phyloP scores from a whole-genome alignment of 805 yeast genomes.

The Nakazawaea ishiwadae region DNA sequence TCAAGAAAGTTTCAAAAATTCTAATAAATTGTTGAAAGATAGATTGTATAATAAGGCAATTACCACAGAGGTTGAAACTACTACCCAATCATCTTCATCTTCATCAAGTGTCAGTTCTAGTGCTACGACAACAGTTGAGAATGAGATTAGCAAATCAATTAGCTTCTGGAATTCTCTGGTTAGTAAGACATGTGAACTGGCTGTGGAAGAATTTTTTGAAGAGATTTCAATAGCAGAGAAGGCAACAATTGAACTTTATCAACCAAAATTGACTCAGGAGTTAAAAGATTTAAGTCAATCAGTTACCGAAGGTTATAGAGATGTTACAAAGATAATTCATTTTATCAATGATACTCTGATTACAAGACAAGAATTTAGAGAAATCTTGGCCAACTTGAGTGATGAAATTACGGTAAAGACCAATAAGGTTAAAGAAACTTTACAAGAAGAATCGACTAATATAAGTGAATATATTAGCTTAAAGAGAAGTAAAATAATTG shows the following conservation, averaged over 20 bases:
- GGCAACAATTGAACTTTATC: slow-evolving; percentile 21
- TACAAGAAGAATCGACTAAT: slow-evolving; percentile 25
- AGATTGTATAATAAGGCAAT: slow-evolving; percentile 7
- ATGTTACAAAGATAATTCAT: slow-evolving; percentile 21
- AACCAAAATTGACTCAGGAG: slow-evolving; percentile 27
- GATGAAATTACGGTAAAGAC: slow-evolving; percentile 25
- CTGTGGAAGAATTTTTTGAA: slow-evolving; percentile 31
- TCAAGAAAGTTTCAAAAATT: slow-evolving; percentile 15
- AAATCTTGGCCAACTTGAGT: slow-evolving; percentile 29
- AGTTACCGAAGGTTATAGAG: slow-evolving; percentile 22
- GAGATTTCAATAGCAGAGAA: slow-evolving; percentile 29
- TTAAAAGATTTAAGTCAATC: slow-evolving; percentile 28
- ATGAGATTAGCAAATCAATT: slow-evolving; percentile 12
- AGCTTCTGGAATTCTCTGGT: slow-evolving; percentile 8
- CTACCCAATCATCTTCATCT: background rate
- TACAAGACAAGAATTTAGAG: slow-evolving; percentile 44
- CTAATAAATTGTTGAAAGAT: slow-evolving; percentile 12
- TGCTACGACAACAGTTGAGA: slow-evolving; percentile 7
- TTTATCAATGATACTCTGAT: slow-evolving; percentile 29
- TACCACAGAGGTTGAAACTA: background rate
- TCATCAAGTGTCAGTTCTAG: slow-evolving; percentile 4
- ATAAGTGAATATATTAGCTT: slow-evolving; percentile 27
- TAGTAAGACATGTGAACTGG: slow-evolving; percentile 16
- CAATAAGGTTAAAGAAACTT: slow-evolving; percentile 25
- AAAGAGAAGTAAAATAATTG: slow-evolving; percentile 44